A percentile compares a stretch with the other conserved stretches of the same genome.
phyloP scores from a whole-genome alignment of 2,329 filamentous ascomycete species.

The Ceratocystis variospora region DNA sequence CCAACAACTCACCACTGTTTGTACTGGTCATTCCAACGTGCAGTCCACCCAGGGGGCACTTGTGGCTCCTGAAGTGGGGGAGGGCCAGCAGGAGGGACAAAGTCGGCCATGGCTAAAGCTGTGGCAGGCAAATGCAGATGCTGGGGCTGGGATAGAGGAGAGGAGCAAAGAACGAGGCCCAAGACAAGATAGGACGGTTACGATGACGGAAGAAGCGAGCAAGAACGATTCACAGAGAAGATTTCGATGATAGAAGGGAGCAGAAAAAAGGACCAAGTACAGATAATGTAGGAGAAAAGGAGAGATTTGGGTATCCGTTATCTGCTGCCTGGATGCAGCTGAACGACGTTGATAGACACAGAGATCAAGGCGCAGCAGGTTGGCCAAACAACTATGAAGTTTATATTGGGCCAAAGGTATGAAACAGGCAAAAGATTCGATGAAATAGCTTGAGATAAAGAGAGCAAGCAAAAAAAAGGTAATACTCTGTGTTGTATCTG shows the following conservation, averaged over 20 bases:
- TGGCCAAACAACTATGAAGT: background rate
- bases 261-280: background rate
- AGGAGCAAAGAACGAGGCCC: background rate
- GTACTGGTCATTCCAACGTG: constrained; percentile 76
- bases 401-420: background rate
- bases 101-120: constrained; percentile 37
- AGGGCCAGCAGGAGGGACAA: constrained; percentile 35
- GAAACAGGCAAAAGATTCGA: background rate
- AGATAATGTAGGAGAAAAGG: background rate
- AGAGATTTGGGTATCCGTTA: background rate
- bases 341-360: background rate
- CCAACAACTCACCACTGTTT: constrained; percentile 53
- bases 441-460: background rate
- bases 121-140: background rate
- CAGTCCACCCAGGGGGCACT: constrained; percentile 56
- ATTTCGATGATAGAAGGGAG: background rate
- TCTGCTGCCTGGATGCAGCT: background rate
- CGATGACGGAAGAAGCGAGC: background rate
- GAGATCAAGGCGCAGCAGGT: background rate
- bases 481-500: background rate
- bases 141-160: background rate
- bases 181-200: background rate
- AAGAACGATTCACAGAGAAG: background rate
- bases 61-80: constrained; percentile 52
- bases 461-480: background rate